A percentile compares a stretch with the other conserved stretches of the same genome.
Conservation (phyloP, 2,329 filamentous ascomycete genomes). For the Ceratocystis albifundus region DNA sequence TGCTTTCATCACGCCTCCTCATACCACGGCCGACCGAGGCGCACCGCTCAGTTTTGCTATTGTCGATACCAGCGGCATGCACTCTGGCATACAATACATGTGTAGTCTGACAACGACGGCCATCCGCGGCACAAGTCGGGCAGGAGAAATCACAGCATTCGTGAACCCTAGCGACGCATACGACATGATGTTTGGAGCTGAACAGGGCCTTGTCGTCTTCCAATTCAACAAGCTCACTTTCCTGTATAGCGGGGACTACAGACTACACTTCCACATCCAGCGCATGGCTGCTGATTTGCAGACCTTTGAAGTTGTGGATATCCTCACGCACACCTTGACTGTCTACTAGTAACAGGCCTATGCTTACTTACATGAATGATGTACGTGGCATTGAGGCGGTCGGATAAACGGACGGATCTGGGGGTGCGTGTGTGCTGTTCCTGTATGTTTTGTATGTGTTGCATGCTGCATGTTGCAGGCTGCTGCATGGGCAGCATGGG, state of each 20-base stretch:
- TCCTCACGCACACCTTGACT: conserved; percentile 1
- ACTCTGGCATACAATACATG: conserved; percentile 1
- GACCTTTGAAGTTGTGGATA: conserved; percentile 4
- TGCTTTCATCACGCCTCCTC: background rate
- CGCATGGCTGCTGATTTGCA: background rate
- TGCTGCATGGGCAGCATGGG: background rate
- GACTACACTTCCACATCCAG: background rate
- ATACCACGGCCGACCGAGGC: background rate
- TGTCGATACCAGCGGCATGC: conserved; percentile 1
- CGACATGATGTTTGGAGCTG: background rate
- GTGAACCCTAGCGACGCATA: background rate
- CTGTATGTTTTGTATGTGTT: background rate
- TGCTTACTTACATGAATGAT: background rate
- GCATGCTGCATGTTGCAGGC: no score
- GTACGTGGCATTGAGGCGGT: background rate
- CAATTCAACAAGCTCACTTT: background rate
- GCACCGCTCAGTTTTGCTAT: background rate
- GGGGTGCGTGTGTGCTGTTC: background rate
- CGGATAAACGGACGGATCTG: background rate
- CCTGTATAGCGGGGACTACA: background rate
- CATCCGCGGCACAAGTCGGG: conserved; percentile 3
- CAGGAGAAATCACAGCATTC: background rate
- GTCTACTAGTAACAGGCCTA: background rate
- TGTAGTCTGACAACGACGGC: conserved; percentile 9
- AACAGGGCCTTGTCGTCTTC: background rate